Base-by-base conservation (phyloP, 257 asterid species). In the Solanum habrochaites region DNA sequence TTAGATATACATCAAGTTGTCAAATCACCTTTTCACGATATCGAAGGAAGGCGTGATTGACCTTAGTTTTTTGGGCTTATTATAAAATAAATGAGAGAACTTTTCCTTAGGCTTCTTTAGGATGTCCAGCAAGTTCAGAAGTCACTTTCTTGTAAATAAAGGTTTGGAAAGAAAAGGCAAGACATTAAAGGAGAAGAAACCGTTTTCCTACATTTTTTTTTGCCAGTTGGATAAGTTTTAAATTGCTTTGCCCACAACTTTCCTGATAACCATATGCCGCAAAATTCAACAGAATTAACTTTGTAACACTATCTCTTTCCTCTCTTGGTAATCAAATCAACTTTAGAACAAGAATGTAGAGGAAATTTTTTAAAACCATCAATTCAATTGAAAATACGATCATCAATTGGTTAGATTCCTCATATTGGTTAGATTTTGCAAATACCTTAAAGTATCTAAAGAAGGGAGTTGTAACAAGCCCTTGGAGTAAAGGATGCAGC, bases 401-500 rank as follows among this genome's bases (percentile, higher is more conserved):
- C 85, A 29, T 37, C 39, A 37, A 37, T 37, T 37, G 39, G 39
- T 37, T 5, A 35, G 39, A 35, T 71, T 60, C 86, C 32, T 83
- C 66, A 78, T 69, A 85, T 49, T 29, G 31, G 18, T 47, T 81
- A 81, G 31, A 81, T 9, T 42, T 67, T 73, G 86, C 49, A 87
- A 90, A 23, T 13, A 96, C 99, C 99, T 95, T 96, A 85, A 94
- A 96, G 90, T 96, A 96, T 87, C 99, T 93, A 87, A 96, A 96
- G 90, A 96, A 96, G 42, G 98, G 97, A 86, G 98, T 96, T 75
- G 62, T 92, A 71, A 96, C 98, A 56, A 96, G 95, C 62, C 92
- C 98, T 90, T 95, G 98, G 85, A 96, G 98, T 91, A 94, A 89
- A 86, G 99, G 98, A 91, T 96, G 92, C 86, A 96, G 87, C 37